Conservation (phyloP, 306 rosid genomes). For the Trifolium repens region DNA sequence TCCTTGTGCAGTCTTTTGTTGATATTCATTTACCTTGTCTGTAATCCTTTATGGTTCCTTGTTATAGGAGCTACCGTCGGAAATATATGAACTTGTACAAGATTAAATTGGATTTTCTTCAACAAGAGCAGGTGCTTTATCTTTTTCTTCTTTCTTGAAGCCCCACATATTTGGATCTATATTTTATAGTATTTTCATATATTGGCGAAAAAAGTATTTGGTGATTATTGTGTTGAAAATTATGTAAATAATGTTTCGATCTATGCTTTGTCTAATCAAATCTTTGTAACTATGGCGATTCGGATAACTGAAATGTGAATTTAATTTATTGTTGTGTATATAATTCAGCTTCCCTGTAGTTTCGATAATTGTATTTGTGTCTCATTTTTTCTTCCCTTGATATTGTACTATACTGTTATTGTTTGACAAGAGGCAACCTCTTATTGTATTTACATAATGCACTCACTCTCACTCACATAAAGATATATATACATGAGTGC, state of each 20-base stretch:
- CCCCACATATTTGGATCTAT: conserved; percentile 12
- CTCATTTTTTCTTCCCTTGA: neutral
- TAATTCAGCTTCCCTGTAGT: neutral
- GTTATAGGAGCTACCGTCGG: conserved; percentile 76
- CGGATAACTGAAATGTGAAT: conserved; percentile 7
- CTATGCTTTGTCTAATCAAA: neutral
- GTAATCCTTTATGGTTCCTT: conserved; percentile 37
- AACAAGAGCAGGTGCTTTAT: conserved; percentile 73
- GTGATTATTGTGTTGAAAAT: conserved; percentile 11
- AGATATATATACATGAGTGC: neutral
- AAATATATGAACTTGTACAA: conserved; percentile 78
- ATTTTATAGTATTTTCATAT: conserved; percentile 22
- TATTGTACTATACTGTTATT: neutral
- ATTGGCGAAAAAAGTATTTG: conserved; percentile 2
- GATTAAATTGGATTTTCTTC: conserved; percentile 80
- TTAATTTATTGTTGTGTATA: neutral
- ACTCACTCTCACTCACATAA: neutral
- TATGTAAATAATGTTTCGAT: neutral
- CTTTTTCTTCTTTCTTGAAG: neutral
- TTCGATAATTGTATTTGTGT: neutral
- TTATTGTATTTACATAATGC: neutral
- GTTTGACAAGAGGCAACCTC: neutral
- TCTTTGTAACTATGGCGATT: neutral
- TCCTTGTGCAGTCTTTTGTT: conserved; percentile 25
- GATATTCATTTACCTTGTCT: conserved; percentile 26